Evolutionary conservation across 108 stramenopile genomes (phyloP), one percentile per base, ranked within the genome.

Genomic region (Conticribra weissflogii): DNA sequence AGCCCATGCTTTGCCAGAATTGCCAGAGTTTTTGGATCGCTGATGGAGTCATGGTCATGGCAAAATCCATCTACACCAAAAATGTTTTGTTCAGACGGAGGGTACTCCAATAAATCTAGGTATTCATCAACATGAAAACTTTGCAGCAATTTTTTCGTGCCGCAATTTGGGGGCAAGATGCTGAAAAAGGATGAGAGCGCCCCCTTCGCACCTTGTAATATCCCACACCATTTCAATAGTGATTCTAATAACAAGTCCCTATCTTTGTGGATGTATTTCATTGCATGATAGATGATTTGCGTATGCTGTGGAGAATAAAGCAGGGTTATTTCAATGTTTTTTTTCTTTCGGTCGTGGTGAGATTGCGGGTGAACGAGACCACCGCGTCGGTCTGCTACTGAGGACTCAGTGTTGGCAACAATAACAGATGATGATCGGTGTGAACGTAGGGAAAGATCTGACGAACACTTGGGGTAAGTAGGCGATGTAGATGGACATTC

Each of bases 221-320:
- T 60, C 14, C 81, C 81, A 63, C 81, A 82, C 54, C 71, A 77
- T 55, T 74, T 59, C 27, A 82, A 52, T 34, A 82, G 46, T 36
- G 76, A 51, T 32, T 63, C 59, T 3, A 82, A 54, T 49, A 77
- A 41, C n/a, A 82, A 14, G 54, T 82, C 81, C 16, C 81, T 62
- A 67, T 82, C 81, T 72, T 59, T 23, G 30, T 82, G 81, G 51
- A 82, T 78, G 36, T 77, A 72, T 63, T 73, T 27, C 81, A 82
- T 82, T 44, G 76, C 54, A 29, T 55, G 28, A 28, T 77, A 50
- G 8, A 77, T 34, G 58, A 82, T 62, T 60, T 62, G 57, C 63
- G 76, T 74, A 58, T 77, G 68, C 18, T 48, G 19, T 14, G 54
- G 63, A 24, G 81, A 82, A 44, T 82, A 71, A n/a, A 82, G 58